phyloP scores from a whole-genome alignment of 2,329 filamentous ascomycete genomes.

The Daldinia eschscholtzii region DNA sequence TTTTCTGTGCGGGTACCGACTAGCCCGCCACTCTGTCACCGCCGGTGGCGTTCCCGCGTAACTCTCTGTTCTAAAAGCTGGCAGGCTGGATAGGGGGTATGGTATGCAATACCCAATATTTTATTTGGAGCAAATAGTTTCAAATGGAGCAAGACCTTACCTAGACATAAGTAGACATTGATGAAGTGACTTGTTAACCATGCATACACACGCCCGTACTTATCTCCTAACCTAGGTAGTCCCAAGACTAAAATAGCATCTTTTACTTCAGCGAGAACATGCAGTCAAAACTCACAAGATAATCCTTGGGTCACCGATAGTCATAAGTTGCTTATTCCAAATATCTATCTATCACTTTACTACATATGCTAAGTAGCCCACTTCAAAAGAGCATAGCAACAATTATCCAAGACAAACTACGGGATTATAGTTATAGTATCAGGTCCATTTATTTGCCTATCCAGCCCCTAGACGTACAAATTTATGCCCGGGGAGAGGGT shows the following conservation, averaged over 20 bases:
- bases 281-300: not conserved
- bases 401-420: no score
- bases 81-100: not conserved
- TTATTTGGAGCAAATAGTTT: not conserved
- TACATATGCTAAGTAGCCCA: not conserved
- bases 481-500: constrained; percentile 2
- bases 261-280: not conserved
- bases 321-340: not conserved
- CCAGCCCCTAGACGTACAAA: constrained; percentile 8
- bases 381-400: no score
- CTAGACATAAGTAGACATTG: not conserved
- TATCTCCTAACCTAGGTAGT: no score
- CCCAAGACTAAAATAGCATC: not conserved
- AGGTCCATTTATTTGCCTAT: not conserved
- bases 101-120: not conserved
- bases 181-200: not conserved
- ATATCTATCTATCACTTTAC: not conserved
- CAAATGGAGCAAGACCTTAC: not conserved
- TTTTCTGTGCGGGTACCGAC: not conserved
- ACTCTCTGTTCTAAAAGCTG: not conserved
- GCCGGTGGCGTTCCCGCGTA: not conserved
- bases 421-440: no score
- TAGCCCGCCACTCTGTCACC: not conserved
- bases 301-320: not conserved
- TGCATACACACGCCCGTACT: no score